phyloP scores from a whole-genome alignment of 1,284 basidiomycete species.

The Puccinia brachypodii region DNA sequence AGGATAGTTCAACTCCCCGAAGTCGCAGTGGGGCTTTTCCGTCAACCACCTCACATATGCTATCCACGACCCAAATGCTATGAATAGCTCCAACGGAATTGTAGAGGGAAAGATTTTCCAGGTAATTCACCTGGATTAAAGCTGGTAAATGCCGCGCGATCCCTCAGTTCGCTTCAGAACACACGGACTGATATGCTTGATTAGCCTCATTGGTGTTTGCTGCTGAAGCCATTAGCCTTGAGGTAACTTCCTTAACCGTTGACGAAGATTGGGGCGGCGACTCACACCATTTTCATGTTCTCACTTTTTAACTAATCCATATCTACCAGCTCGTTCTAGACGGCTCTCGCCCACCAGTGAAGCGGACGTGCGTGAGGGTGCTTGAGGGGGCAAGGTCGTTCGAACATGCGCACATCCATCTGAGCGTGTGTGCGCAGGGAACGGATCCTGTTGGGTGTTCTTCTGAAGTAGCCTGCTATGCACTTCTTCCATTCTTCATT shows the following conservation, averaged over 20 bases:
- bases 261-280: background rate
- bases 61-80: no score
- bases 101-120: no score
- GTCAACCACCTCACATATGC: no score
- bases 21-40: no score
- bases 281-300: background rate
- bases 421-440: background rate
- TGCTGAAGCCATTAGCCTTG: background rate
- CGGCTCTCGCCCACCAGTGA: background rate
- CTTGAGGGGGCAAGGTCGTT: background rate
- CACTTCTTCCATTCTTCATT: background rate
- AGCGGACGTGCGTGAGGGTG: background rate
- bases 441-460: no score
- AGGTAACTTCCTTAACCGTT: background rate
- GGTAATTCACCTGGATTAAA: no score
- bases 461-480: background rate
- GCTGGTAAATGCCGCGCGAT: background rate
- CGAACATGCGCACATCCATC: background rate
- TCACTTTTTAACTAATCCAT: no score
- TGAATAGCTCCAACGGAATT: no score
- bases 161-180: background rate
- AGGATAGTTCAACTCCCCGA: no score
- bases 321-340: background rate
- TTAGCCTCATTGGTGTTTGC: background rate
- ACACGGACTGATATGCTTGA: background rate